Evolutionary conservation across 2,329 filamentous ascomycete species (phyloP), one percentile per base, ranked within the genome.

Genomic region (Aspergillus persii): DNA sequence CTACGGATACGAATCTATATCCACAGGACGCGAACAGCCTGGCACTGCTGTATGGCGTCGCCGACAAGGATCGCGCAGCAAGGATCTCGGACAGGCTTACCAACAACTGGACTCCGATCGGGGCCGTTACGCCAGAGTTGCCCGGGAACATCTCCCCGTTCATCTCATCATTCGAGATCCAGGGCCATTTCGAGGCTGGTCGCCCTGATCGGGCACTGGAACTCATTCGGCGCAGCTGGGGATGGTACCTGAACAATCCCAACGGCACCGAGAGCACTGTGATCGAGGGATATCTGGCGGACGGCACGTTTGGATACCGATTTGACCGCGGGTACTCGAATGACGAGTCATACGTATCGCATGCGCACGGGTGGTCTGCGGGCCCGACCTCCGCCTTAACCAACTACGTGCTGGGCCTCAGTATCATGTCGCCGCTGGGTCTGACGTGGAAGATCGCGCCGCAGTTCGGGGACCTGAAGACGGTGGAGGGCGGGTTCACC

Each of bases 11-110:
- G 2, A 77, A 77, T 0, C 74, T 89, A 3, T 76, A 84, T 61
- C 84, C 85, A 0, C 85, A 89, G 72, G 85, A 87, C 61, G 84
- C 80, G 11, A 88, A 88, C 70, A 78, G 80, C 55, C 77, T 86
- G 69, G 80, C 83, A 0, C 71, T 86, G 3, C 72, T 82, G 44
- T 83, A 83, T 58, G 77, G 75, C 2, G 68, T 86, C 3, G 71
- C 80, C 3, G 65, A 74, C 58, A 62, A 70, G 23, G 63, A 71
- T 7, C 73, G 69, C 23, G 69, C 78, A 8, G 66, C 74, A 30
- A 66, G 65, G 18, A 81, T 86, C 50, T 80, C 81, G 2, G 63
- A 73, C 2, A 71, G 69, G 11, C 75, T 86, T 3, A 77, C 76
- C 1, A 65, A 76, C 6, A 85, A 84, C 68, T 86, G 84, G 84